Base-by-base conservation (phyloP, 805 yeast genomes). In the Candida coleopterorum region DNA sequence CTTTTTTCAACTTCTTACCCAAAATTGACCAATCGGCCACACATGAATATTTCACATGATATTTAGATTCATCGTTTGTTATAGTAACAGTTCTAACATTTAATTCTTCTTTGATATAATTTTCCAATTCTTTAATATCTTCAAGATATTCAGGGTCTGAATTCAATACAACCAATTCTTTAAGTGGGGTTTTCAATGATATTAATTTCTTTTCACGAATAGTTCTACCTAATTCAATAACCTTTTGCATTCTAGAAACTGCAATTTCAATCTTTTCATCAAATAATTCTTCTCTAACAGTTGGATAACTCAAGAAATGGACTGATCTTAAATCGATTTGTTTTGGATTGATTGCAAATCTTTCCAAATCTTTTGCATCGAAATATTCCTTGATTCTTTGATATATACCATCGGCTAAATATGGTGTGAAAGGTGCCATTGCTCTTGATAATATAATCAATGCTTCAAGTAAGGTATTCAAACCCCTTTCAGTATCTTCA, bases 351-450 rank as follows among this genome's bases (percentile, higher is more conserved):
- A 68, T 62, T 28, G 55, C 48, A 43, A 53, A 52, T 29, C 58
- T 47, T 40, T 64, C 59, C 61, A 85, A 70, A 18, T 75, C 75
- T 27, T 74, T 80, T 12, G 70, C 74, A n/a, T 74, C 61, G 63
- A 81, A 82, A 49, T 65, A 77, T 32, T 66, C 68, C 55, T 71
- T 76, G 65, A 93, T 67, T 62, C 77, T 79, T 57, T 77, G 82
- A 68, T 89, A 93, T 50, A 93, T 85, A 53, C 77, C 78, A 55
- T 93, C 99, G 34, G 97, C 72, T 62, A 94, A 72, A 74, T 82
- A 94, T 47, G 99, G 99, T 36, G 97, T 89, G 69, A 93, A 93
- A 47, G 99, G 98, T 40, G 97, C 97, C 97, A 93, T 90, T 33
- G 96, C 94, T 59, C 97, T 80, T 35, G 79, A 82, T 55, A 93